Conservation (phyloP, 78 protist species). For the Dictyostelium firmibasis region DNA sequence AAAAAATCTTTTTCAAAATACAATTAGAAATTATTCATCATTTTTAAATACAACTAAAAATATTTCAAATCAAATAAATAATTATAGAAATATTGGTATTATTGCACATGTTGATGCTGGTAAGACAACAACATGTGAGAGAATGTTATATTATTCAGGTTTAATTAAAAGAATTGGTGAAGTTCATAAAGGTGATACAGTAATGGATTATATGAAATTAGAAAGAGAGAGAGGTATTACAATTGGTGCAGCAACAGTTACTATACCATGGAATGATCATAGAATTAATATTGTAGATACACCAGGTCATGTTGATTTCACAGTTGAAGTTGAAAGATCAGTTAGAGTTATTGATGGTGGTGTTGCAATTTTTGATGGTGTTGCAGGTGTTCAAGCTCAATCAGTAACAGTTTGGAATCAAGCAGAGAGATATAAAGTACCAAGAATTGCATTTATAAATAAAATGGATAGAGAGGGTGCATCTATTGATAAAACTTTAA, state of each 20-base stretch:
- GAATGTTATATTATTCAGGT: constrained; percentile 94
- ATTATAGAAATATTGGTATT: constrained; percentile 95
- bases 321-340: constrained; percentile 94
- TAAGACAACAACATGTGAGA: constrained; percentile 94
- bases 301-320: constrained; percentile 99
- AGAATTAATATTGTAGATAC: constrained; percentile 95
- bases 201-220: constrained; percentile 91
- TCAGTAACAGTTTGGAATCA: constrained; percentile 90
- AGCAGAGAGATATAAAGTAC: constrained; percentile 84
- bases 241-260: constrained; percentile 90
- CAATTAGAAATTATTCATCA: neutral
- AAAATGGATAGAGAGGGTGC: constrained; percentile 96
- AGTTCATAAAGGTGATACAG: constrained; percentile 95
- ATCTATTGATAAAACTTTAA: constrained; percentile 45
- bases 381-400: constrained; percentile 96
- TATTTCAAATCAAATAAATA: constrained; percentile 29
- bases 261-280: constrained; percentile 87
- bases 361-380: constrained; percentile 93
- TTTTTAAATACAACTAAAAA: neutral
- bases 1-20: neutral
- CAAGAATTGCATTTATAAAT: constrained; percentile 93
- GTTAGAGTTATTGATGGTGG: constrained; percentile 93
- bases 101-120: constrained; percentile 98
- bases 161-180: constrained; percentile 78
- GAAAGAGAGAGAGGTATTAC: constrained; percentile 97